A percentile compares a stretch with the other conserved stretches of the same genome.
Conservation (phyloP, 2,329 filamentous ascomycete genomes). For the Cryphonectria radicalis region DNA sequence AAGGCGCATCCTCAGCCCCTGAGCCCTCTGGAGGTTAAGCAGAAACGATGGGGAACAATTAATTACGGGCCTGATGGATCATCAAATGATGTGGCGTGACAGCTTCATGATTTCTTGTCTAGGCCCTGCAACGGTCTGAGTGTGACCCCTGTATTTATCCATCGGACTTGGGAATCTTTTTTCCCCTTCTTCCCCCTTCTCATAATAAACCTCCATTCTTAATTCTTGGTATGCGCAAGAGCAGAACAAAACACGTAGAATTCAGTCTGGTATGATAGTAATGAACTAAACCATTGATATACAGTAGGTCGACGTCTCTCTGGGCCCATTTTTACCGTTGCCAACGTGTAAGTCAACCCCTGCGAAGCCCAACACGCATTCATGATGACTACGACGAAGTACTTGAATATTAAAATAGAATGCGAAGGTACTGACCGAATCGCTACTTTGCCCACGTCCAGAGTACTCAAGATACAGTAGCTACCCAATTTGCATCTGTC, state of each 20-base stretch:
- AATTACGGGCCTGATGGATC: slow-evolving; percentile 18
- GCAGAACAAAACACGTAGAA: not conserved
- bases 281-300: too few species aligned
- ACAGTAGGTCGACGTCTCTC: not conserved
- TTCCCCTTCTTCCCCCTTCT: not conserved
- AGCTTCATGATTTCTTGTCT: slow-evolving; percentile 1
- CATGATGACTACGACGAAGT: too few species aligned
- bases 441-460: too few species aligned
- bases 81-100: slow-evolving; percentile 25
- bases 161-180: not conserved
- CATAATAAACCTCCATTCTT: not conserved
- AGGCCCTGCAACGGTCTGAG: not conserved
- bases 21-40: not conserved
- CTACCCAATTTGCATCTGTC: too few species aligned
- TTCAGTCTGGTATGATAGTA: too few species aligned
- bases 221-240: not conserved
- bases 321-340: not conserved
- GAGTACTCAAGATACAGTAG: too few species aligned
- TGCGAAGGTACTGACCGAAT: too few species aligned
- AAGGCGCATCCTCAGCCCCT: slow-evolving; percentile 19
- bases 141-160: not conserved
- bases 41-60: slow-evolving; percentile 12
- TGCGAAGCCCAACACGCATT: too few species aligned
- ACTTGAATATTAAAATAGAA: too few species aligned
- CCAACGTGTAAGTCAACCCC: not conserved